Conservation (phyloP, 371 early-diverging fungal species). For the Lichtheimia ramosa region DNA sequence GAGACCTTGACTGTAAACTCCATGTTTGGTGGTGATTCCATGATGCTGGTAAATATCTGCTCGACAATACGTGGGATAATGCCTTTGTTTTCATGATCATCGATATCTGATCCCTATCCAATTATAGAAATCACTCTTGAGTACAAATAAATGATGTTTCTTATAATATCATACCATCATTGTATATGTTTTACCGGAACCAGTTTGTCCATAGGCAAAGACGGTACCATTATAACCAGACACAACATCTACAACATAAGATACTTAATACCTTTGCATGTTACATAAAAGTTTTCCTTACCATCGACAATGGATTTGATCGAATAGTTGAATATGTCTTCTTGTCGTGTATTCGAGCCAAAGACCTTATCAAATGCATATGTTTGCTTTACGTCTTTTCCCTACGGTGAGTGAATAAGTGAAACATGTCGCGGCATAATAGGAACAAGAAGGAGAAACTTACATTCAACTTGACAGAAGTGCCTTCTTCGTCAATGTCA, state of each 20-base stretch:
- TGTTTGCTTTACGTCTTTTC: constrained; percentile 11
- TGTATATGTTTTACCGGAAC: constrained; percentile 95
- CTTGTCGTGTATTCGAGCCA: constrained; percentile 75
- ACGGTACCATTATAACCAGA: constrained; percentile 89
- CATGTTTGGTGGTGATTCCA: constrained; percentile 77
- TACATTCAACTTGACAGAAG: constrained; percentile 40
- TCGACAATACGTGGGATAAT: constrained; percentile 91
- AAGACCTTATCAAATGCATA: constrained; percentile 91
- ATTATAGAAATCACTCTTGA: too few relatives aligned
- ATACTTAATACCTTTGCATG: neutral
- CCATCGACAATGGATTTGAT: constrained; percentile 87
- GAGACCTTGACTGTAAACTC: constrained; percentile 89
- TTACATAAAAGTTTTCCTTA: constrained; percentile 19
- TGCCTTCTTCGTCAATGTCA: constrained; percentile 76
- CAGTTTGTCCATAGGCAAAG: constrained; percentile 96
- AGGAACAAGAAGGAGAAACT: neutral
- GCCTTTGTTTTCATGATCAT: constrained; percentile 78
- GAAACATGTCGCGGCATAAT: constrained; percentile 10
- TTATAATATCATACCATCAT: constrained; percentile 74
- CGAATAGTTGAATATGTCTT: constrained; percentile 81
- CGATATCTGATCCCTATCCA: constrained; percentile 79
- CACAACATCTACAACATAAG: constrained; percentile 16
- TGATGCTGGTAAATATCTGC: constrained; percentile 79
- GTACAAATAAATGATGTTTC: constrained; percentile 61
- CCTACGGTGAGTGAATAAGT: constrained; percentile 3